These are phyloP conservation scores for Aspergillus coremiiformis DNA, from an alignment of 495 filamentous ascomycete genomes.

Conservation along the genomic window DNA sequence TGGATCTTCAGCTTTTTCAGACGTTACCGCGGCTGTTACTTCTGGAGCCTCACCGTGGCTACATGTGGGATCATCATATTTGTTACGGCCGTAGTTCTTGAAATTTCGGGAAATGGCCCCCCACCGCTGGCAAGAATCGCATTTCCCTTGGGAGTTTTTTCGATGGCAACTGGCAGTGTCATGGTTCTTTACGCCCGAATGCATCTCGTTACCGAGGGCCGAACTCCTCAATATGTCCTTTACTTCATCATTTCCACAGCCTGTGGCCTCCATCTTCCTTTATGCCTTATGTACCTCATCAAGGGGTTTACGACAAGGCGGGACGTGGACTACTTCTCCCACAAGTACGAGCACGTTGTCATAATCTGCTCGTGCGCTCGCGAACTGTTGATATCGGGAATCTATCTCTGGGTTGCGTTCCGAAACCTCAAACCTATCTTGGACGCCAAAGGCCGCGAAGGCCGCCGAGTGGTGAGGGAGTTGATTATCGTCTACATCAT, in stretches of 20 bases:
- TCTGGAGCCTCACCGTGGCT: slow-evolving; percentile 35
- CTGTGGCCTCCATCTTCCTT: slow-evolving; percentile 25
- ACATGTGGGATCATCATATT: slow-evolving; percentile 23
- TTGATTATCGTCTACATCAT: slow-evolving; percentile 39
- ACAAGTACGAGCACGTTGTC: slow-evolving; percentile 30
- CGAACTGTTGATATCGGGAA: slow-evolving; percentile 40
- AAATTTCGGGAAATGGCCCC: slow-evolving; percentile 20
- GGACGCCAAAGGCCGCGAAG: slow-evolving; percentile 19
- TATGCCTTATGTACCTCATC: slow-evolving; percentile 20
- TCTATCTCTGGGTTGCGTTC: slow-evolving; percentile 42
- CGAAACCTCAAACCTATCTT: slow-evolving; percentile 28
- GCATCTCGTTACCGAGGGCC: slow-evolving; percentile 25
- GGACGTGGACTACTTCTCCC: neutral
- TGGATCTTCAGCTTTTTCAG: slow-evolving; percentile 37
- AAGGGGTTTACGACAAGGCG: slow-evolving; percentile 19
- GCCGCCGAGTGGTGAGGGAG: slow-evolving; percentile 29
- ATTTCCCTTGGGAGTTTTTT: slow-evolving; percentile 24
- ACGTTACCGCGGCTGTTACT: slow-evolving; percentile 35
- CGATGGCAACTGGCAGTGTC: slow-evolving; percentile 31
- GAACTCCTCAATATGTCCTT: slow-evolving; percentile 21
- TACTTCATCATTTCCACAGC: slow-evolving; percentile 28
- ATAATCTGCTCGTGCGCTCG: slow-evolving; percentile 37
- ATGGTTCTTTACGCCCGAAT: slow-evolving; percentile 37
- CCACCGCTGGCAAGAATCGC: slow-evolving; percentile 18
- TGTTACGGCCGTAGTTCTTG: slow-evolving; percentile 22